These are phyloP conservation scores for Salix exigua DNA, from an alignment of 345 rosid genomes.

Conservation along the genomic window DNA sequence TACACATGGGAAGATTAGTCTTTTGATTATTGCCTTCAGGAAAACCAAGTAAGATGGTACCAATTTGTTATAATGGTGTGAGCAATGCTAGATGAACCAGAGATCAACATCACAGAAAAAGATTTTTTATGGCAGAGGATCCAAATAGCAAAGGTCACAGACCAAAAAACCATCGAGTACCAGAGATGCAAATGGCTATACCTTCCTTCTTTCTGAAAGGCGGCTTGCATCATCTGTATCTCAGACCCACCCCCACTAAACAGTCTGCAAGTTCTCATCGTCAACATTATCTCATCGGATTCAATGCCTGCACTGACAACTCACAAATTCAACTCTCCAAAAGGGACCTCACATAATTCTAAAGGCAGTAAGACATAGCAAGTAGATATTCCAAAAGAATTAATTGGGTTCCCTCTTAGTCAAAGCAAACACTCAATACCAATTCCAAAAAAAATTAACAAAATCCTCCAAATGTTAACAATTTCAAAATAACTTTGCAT, in stretches of 20 bases:
- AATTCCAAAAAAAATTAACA: not conserved
- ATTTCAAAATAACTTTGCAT: not conserved
- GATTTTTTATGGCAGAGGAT: not conserved
- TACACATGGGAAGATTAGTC: not conserved
- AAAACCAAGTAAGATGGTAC: not conserved
- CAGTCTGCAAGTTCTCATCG: not conserved
- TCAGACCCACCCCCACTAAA: not conserved
- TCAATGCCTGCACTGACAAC: not conserved
- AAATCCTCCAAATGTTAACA: not conserved
- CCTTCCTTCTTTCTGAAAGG: not conserved
- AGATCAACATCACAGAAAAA: not conserved
- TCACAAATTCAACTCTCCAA: not conserved
- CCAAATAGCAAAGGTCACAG: not conserved
- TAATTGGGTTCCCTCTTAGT: too few species aligned
- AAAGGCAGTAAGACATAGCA: not conserved
- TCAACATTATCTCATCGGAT: not conserved
- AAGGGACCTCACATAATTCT: not conserved
- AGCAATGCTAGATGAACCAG: not conserved
- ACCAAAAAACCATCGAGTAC: not conserved
- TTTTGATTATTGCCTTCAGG: not conserved
- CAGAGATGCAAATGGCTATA: not conserved
- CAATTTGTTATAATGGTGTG: not conserved
- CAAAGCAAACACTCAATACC: not conserved
- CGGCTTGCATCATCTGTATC: not conserved
- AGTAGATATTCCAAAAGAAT: not conserved